Evolutionary conservation across 2,329 filamentous ascomycete species (phyloP), one percentile per base, ranked within the genome.

Genomic region (Blumeria hordei): DNA sequence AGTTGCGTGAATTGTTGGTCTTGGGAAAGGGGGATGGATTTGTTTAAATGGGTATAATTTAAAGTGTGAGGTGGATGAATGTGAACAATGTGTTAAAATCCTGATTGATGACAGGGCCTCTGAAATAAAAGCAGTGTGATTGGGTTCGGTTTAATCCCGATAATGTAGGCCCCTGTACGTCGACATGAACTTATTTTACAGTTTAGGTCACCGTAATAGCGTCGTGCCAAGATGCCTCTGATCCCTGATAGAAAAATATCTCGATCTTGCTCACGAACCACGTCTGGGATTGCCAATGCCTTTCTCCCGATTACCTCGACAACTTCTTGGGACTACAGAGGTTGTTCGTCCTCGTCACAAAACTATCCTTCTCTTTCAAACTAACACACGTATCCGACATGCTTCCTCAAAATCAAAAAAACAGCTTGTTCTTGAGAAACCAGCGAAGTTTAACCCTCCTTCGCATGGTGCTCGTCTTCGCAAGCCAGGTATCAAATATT

Each of bases 361-460:
- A 28, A 28, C 2, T 28, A 28, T 28, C 55, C 37, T 58, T 28
- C 16, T 49, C 32, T 5, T 6, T 28, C 21, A 28, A 28, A 28
- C 4, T 4, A 28, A 2, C 21, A 28, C 21, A 28, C 2, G 21
- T 28, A 28, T 64, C 37, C 62, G 63, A 47, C 58, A 69, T 59
- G 66, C 66, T 37, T 69, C 67, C 16, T 44, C 39, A 39, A 53
- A 54, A 54, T 11, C 37, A 28, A 47, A 58, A 9, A 83, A 82
- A 64, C 76, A 78, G 37, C 74, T 81, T 58, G 76, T 87, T 5
- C 80, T 98, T 60, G 85, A 85, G 62, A 87, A 95, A 68, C 90
- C 90, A 28, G 76, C 84, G 63, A 84, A 82, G 66, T 96, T 94
- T 74, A 85, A 85, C 51, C 90, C 92, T 1, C 92, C 92, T 0